These are phyloP conservation scores for Amanita thiersii DNA, from an alignment of 768 basidiomycete genomes.

Conservation along the genomic window DNA sequence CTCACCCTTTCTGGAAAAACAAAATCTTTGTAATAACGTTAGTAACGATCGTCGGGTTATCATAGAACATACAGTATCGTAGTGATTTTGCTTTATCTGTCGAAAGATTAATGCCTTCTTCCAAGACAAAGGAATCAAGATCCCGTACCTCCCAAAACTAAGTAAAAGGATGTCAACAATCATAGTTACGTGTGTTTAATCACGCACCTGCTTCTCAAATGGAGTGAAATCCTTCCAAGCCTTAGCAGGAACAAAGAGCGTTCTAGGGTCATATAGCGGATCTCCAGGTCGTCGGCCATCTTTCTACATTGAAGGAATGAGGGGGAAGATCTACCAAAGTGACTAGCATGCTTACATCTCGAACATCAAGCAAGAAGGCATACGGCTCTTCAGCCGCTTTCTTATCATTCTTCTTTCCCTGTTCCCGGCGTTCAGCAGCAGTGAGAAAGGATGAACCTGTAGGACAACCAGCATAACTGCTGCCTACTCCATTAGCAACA, in stretches of 20 bases:
- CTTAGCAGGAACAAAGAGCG: slow-evolving; percentile 67
- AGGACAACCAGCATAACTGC: slow-evolving; percentile 14
- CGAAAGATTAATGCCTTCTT: slow-evolving; percentile 2
- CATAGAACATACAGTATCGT: slow-evolving; percentile 62
- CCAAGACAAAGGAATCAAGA: background rate
- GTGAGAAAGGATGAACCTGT: slow-evolving; percentile 56
- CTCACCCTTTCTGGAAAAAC: slow-evolving; percentile 97
- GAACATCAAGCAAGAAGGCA: slow-evolving; percentile 60
- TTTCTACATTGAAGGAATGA: slow-evolving; percentile 41
- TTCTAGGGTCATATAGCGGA: slow-evolving; percentile 85
- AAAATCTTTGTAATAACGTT: slow-evolving; percentile 44
- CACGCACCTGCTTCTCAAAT: slow-evolving; percentile 80
- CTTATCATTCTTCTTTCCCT: slow-evolving; percentile 77
- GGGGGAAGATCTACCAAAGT: no score
- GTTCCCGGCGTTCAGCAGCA: slow-evolving; percentile 69
- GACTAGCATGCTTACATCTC: slow-evolving; percentile 45
- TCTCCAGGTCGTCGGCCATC: slow-evolving; percentile 74
- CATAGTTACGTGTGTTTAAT: background rate
- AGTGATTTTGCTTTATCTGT: slow-evolving; percentile 95
- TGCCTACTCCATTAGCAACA: slow-evolving; percentile 16
- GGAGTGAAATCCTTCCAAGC: slow-evolving; percentile 85
- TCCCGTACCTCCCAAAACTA: slow-evolving; percentile 69
- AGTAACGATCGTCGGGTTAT: slow-evolving; percentile 12
- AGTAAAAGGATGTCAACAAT: slow-evolving; percentile 4
- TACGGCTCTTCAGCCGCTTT: slow-evolving; percentile 73